Evolutionary conservation across 2,329 filamentous ascomycete genomes (phyloP), one percentile per base, ranked within the genome.

Genomic region (Dactylellina sp.): DNA sequence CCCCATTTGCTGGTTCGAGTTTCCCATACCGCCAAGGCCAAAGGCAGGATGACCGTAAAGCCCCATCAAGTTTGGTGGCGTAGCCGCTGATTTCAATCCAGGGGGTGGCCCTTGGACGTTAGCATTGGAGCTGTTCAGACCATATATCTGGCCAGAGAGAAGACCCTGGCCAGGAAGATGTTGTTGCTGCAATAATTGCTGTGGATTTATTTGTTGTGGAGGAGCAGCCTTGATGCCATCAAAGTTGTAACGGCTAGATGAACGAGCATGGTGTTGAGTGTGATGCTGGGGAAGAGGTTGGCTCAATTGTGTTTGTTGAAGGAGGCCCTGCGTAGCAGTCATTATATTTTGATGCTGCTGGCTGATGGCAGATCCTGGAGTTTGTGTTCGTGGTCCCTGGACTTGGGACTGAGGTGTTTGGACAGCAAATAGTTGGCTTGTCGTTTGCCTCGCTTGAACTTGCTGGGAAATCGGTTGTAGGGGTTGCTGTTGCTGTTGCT

Each of bases 61-160:
- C 28, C 92, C 91, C 81, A 97, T 98, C 87, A 97, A 95, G 76
- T 88, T 93, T 14, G 95, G 94, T 68, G 95, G 94, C 16, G 94
- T 98, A 44, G 93, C 92, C 1, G 93, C 93, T 20, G 94, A 96
- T 83, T 99, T 99, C 25, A 99, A 85, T 7, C 95, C 95, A 0
- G 95, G 96, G 71, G 95, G 95, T 25, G 96, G 95, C 2, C 93
- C 94, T 79, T 96, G 92, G 79, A 97, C 81, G 57, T 75, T 75
- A 18, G 77, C 74, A 37, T 77, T 75, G 24, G 77, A 76, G 57
- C 77, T 71, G 25, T 75, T 61, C 35, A 75, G 64, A 25, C 77
- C 76, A 49, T 79, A 79, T 37, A 78, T 77, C 35, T 79, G 78
- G 11, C 76, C 76, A 50, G 76, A 76, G 47, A 78, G 75, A 11